Conservation (phyloP, 1,139 yeast genomes). For the Yamadazyma trypodendri region DNA sequence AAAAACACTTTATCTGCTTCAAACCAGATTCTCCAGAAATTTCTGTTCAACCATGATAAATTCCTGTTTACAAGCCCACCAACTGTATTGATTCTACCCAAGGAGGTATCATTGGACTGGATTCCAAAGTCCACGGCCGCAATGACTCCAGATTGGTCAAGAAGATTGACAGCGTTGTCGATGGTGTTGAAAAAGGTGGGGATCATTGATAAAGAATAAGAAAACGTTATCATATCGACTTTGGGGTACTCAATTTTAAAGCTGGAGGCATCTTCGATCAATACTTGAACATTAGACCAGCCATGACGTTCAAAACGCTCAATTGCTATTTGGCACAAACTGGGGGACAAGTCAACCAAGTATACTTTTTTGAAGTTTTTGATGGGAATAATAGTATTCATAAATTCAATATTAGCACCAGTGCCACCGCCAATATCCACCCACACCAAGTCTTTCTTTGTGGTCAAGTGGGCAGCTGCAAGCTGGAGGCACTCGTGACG, state of each 20-base stretch:
- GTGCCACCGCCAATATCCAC: constrained; percentile 87
- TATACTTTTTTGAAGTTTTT: constrained; percentile 62
- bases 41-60: constrained; percentile 72
- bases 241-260: constrained; percentile 48
- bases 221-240: constrained; percentile 68
- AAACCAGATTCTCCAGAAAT: constrained; percentile 87
- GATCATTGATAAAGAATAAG: constrained; percentile 81
- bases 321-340: constrained; percentile 69
- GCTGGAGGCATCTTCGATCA: constrained; percentile 75
- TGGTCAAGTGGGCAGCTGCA: constrained; percentile 54
- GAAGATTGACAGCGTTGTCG: constrained; percentile 59
- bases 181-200: constrained; percentile 80
- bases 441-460: constrained; percentile 59
- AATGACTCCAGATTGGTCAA: constrained; percentile 57
- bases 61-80: constrained; percentile 74
- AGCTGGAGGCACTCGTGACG: constrained; percentile 63
- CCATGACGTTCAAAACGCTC: constrained; percentile 49
- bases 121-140: constrained; percentile 82
- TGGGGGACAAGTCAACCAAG: constrained; percentile 73
- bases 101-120: constrained; percentile 60
- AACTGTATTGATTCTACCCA: constrained; percentile 71
- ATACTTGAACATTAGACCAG: constrained; percentile 66
- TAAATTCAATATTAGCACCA: constrained; percentile 75
- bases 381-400: constrained; percentile 57
- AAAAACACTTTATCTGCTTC: constrained; percentile 79